These are phyloP conservation scores for Gossypium herbaceum DNA, from an alignment of 345 rosid genomes.

Conservation along the genomic window DNA sequence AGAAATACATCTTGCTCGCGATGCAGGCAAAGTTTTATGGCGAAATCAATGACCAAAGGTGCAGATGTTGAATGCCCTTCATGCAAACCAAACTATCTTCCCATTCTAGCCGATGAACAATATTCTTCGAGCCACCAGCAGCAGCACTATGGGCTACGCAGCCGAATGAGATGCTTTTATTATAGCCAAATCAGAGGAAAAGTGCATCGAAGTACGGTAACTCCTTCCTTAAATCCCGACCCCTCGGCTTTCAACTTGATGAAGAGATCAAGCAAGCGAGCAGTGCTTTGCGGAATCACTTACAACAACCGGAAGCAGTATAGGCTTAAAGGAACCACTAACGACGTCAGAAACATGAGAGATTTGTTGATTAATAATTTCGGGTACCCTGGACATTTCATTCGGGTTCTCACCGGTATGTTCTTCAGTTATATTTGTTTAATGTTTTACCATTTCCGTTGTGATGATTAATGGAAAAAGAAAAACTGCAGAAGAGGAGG, in stretches of 20 bases:
- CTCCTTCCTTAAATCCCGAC: constrained; percentile 11
- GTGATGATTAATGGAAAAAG: neutral
- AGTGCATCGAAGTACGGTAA: neutral
- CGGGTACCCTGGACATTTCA: constrained; percentile 23
- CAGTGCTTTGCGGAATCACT: constrained; percentile 47
- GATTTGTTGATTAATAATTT: constrained; percentile 29
- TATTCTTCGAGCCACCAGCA: neutral
- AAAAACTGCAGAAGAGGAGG: constrained; percentile 36
- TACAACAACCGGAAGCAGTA: constrained; percentile 32
- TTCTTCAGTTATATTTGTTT: neutral
- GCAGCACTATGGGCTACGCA: neutral
- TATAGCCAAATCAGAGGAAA: neutral
- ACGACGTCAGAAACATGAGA: constrained; percentile 47
- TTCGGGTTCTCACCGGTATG: constrained; percentile 52
- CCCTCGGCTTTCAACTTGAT: neutral
- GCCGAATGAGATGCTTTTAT: neutral
- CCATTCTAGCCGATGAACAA: neutral
- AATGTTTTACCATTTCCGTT: neutral
- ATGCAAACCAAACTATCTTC: neutral
- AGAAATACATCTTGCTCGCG: neutral
- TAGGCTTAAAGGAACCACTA: constrained; percentile 49
- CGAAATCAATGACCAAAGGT: neutral
- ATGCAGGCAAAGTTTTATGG: neutral
- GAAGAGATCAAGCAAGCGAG: constrained; percentile 30
- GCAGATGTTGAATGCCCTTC: neutral